Evolutionary conservation across 331 rosid species (phyloP).

Genomic region (Acacia concinna): DNA sequence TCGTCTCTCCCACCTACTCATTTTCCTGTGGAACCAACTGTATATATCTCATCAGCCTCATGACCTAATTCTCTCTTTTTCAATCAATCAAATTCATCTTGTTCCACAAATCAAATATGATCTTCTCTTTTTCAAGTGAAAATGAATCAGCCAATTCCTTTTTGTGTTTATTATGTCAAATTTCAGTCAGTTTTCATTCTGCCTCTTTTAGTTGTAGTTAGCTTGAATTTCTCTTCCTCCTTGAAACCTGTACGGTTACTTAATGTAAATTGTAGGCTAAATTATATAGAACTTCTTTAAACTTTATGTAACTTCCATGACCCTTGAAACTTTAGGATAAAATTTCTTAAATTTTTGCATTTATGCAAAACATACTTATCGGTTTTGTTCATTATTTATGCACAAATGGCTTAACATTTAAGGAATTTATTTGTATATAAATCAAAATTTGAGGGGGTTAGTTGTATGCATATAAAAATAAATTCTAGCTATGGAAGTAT

Average conservation of each 20-base stretch:
- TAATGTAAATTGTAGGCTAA: neutral
- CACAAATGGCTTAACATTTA: too few species aligned
- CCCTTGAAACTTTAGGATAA: too few species aligned
- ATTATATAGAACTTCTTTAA: too few species aligned
- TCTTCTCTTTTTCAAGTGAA: neutral
- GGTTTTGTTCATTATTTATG: too few species aligned
- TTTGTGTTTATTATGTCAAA: neutral
- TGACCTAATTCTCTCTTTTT: neutral
- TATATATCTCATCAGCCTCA: neutral
- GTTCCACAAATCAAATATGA: neutral
- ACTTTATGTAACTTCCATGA: too few species aligned
- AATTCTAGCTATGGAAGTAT: too few species aligned
- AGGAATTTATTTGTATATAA: too few species aligned
- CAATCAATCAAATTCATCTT: neutral
- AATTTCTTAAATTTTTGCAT: too few species aligned
- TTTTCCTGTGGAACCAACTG: neutral
- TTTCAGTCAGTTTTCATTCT: neutral
- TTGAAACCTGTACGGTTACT: neutral
- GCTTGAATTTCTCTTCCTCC: neutral
- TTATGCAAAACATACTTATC: too few species aligned
- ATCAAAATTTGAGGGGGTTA: too few species aligned
- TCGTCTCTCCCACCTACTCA: neutral
- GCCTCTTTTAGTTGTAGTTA: too few species aligned
- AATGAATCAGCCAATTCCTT: neutral
- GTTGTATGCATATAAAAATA: too few species aligned